Percentiles rank a stretch among this genome's conserved stretches.
phyloP scores from a whole-genome alignment of 208 protist genomes.

The Trypanosoma brucei region DNA sequence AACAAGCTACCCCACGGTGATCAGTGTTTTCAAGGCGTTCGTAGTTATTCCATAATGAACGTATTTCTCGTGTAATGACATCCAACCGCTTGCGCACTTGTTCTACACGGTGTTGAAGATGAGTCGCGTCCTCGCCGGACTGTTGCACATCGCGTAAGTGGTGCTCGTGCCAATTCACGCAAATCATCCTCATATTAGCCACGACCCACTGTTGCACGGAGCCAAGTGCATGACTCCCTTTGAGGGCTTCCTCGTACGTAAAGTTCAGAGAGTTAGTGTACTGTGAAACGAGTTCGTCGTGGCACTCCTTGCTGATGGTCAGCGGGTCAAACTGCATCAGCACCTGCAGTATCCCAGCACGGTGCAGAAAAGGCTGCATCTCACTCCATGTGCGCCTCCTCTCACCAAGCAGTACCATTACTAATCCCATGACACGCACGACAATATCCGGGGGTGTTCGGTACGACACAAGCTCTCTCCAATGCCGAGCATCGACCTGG shows the following conservation, averaged over 20 bases:
- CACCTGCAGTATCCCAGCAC: conserved; percentile 32
- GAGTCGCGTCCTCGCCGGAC: neutral
- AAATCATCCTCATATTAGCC: conserved; percentile 34
- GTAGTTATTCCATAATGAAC: neutral
- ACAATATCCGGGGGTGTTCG: conserved; percentile 59
- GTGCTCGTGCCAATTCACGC: conserved; percentile 12
- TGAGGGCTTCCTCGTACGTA: conserved; percentile 42
- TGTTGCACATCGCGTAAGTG: conserved; percentile 12
- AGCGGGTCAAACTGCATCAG: conserved; percentile 40
- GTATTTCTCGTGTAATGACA: neutral
- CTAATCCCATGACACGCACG: conserved; percentile 59
- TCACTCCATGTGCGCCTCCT: conserved; percentile 31
- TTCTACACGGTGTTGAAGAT: neutral
- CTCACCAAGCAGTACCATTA: conserved; percentile 53
- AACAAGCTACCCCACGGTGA: too few relatives aligned
- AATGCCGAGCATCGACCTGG: conserved; percentile 35
- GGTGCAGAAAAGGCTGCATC: conserved; percentile 33
- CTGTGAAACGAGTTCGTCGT: conserved; percentile 22
- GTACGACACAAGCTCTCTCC: conserved; percentile 63
- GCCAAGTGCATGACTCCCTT: conserved; percentile 48
- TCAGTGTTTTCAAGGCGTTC: neutral
- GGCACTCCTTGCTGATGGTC: conserved; percentile 20
- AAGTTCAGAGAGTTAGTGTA: conserved; percentile 41
- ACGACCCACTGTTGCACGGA: conserved; percentile 59
- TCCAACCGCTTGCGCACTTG: neutral